Evolutionary conservation across 2,329 filamentous ascomycete genomes (phyloP).

Genomic region (Xylaria sp.): DNA sequence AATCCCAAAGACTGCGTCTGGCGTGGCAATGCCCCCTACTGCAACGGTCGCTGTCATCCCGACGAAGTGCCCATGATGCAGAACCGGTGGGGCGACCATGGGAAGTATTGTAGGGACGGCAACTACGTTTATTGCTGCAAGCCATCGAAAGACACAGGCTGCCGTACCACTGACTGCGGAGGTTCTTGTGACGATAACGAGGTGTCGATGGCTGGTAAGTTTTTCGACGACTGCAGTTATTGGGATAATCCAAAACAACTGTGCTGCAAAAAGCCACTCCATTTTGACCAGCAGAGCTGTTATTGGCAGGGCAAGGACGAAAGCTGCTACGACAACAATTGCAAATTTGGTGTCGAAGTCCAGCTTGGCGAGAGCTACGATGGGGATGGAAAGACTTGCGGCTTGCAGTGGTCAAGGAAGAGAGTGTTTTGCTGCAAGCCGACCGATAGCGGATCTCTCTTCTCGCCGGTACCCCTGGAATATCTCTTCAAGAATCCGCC

Average conservation of each 20-base stretch:
- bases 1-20: slow-evolving; percentile 48
- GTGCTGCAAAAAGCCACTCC: slow-evolving; percentile 6
- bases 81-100: slow-evolving; percentile 45
- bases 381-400: slow-evolving; percentile 45
- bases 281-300: neutral
- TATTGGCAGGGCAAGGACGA: slow-evolving; percentile 51
- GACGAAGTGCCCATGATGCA: slow-evolving; percentile 49
- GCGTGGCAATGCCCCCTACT: slow-evolving; percentile 47
- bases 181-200: slow-evolving; percentile 39
- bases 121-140: slow-evolving; percentile 50
- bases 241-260: neutral
- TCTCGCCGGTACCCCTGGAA: slow-evolving; percentile 53
- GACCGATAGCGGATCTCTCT: slow-evolving; percentile 45
- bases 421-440: slow-evolving; percentile 51
- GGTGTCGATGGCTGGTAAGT: neutral
- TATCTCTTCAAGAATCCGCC: slow-evolving; percentile 52
- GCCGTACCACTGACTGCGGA: slow-evolving; percentile 38
- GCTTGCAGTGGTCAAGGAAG: slow-evolving; percentile 37
- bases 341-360: slow-evolving; percentile 42
- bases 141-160: slow-evolving; percentile 41
- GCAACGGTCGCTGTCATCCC: slow-evolving; percentile 51
- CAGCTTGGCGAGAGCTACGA: slow-evolving; percentile 47
- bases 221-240: slow-evolving; percentile 1
- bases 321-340: slow-evolving; percentile 51
- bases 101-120: slow-evolving; percentile 47